These are phyloP conservation scores for Fusarium liriodendri DNA, from an alignment of 2,329 filamentous ascomycete genomes.

Conservation along the genomic window DNA sequence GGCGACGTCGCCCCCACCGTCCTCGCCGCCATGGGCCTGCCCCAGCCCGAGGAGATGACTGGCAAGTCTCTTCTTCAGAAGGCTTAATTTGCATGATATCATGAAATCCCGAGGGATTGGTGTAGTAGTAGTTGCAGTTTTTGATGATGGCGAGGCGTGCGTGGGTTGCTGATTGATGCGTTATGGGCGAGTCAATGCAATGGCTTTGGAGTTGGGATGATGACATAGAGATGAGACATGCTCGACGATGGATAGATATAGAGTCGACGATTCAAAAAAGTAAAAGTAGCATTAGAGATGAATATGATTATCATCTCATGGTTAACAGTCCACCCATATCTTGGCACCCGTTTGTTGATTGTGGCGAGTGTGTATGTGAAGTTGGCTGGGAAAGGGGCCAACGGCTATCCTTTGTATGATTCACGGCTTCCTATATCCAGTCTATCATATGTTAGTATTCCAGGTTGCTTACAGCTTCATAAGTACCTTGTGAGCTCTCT, in stretches of 20 bases:
- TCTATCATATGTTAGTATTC: neutral
- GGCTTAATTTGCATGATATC: constrained; percentile 53
- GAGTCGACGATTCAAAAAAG: constrained; percentile 24
- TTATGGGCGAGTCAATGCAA: constrained; percentile 20
- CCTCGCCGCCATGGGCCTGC: constrained; percentile 88
- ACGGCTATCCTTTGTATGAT: neutral
- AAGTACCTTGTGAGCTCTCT: neutral
- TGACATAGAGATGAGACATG: constrained; percentile 26
- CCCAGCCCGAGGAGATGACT: constrained; percentile 92
- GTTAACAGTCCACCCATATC: neutral
- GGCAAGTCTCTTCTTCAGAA: constrained; percentile 86
- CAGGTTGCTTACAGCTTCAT: neutral
- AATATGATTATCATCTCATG: constrained; percentile 7
- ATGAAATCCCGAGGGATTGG: constrained; percentile 7
- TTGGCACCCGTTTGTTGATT: neutral
- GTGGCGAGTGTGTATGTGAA: neutral
- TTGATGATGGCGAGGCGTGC: constrained; percentile 31
- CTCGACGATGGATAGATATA: constrained; percentile 33
- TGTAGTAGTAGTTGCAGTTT: constrained; percentile 22
- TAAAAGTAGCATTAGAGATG: constrained; percentile 26
- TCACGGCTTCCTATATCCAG: neutral
- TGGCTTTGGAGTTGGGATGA: constrained; percentile 39
- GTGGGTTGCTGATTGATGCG: constrained; percentile 29
- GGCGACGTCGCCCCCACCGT: constrained; percentile 98
- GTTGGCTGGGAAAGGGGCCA: neutral